Percentiles rank a stretch among this genome's conserved stretches.
These are phyloP conservation scores for Colletotrichum graminicola DNA, from an alignment of 2,329 filamentous ascomycete species.

Conservation along the genomic window DNA sequence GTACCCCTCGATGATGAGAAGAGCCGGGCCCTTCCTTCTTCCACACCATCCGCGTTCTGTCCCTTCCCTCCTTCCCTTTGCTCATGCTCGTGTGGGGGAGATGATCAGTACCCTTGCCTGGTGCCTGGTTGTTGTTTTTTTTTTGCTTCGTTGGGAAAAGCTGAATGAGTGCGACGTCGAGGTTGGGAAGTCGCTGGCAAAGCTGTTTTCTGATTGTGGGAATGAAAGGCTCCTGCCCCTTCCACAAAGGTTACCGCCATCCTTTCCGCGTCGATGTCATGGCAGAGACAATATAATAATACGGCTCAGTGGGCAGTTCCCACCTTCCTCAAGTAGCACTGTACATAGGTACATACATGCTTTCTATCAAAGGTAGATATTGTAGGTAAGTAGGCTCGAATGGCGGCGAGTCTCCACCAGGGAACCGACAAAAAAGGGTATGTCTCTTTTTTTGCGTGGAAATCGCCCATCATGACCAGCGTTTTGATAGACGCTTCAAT, in stretches of 20 bases:
- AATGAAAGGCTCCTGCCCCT: not conserved
- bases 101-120: not conserved
- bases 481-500: conserved; percentile 21
- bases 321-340: too few relatives aligned
- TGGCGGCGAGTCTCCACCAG: not conserved
- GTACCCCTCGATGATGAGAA: conserved; percentile 7
- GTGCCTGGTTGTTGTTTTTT: not conserved
- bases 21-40: conserved; percentile 11
- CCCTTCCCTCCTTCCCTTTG: not conserved
- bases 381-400: not conserved
- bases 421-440: not conserved
- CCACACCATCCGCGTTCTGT: not conserved
- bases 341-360: not conserved
- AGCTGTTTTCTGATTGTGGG: not conserved
- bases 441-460: not conserved
- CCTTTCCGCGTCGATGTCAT: not conserved
- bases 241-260: not conserved
- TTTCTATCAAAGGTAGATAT: not conserved
- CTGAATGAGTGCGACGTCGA: not conserved
- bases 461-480: conserved; percentile 3
- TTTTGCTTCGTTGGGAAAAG: not conserved
- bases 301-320: too few relatives aligned
- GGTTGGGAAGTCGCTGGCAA: conserved; percentile 5
- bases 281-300: not conserved
- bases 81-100: not conserved